A percentile compares a stretch with the other conserved stretches of the same genome.
Evolutionary conservation across 1,284 basidiomycete species (phyloP).

Genomic region (Ustilago lituana): DNA sequence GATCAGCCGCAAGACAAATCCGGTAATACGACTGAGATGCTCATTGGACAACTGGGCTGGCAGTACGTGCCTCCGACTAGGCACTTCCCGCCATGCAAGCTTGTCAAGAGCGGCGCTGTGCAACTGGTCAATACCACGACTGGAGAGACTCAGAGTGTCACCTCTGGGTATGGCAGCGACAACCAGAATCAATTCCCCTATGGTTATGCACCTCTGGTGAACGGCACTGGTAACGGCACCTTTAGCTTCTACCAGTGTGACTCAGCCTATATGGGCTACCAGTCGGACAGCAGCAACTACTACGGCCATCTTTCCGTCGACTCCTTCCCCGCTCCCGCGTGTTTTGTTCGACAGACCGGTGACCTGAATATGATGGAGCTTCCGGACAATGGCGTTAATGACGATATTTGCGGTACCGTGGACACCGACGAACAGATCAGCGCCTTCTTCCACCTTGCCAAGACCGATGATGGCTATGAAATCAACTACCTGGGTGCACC

Average conservation of each 20-base stretch:
- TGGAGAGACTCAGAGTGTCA: slow-evolving; percentile 2
- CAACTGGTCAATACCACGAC: slow-evolving; percentile 14
- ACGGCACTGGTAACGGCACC: background rate
- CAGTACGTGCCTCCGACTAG: slow-evolving; percentile 3
- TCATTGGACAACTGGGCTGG: slow-evolving; percentile 11
- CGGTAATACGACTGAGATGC: background rate
- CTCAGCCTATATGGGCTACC: slow-evolving; percentile 16
- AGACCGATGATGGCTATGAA: slow-evolving; percentile 8
- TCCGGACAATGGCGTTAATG: slow-evolving; percentile 8
- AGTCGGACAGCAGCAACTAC: slow-evolving; percentile 2
- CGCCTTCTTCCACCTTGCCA: slow-evolving; percentile 3
- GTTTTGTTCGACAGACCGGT: slow-evolving; percentile 4
- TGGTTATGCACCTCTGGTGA: background rate
- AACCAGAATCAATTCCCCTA: too few relatives aligned
- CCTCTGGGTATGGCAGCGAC: too few relatives aligned
- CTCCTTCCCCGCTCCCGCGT: too few relatives aligned
- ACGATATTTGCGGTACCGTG: background rate
- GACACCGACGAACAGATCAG: background rate
- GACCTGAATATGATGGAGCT: too few relatives aligned
- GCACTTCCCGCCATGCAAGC: slow-evolving; percentile 6
- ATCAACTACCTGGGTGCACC: slow-evolving; percentile 7
- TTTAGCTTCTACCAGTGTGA: slow-evolving; percentile 20
- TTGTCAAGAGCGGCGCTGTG: slow-evolving; percentile 6
- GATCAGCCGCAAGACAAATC: slow-evolving; percentile 3
- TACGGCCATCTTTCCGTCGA: slow-evolving; percentile 23